These are phyloP conservation scores for Aspergillus ustus DNA, from an alignment of 2,329 filamentous ascomycete genomes.

Conservation along the genomic window DNA sequence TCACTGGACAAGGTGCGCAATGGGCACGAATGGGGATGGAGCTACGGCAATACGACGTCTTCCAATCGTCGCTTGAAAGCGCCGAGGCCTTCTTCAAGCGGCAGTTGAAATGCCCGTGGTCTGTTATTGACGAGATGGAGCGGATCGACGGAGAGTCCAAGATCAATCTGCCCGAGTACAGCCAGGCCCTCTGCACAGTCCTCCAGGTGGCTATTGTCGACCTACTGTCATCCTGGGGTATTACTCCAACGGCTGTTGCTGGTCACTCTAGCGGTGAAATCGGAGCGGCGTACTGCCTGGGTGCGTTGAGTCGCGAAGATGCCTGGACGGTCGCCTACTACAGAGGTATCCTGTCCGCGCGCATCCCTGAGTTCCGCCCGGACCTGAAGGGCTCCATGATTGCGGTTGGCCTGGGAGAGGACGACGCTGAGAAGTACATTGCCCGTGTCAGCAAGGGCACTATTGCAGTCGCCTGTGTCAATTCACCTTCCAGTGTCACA, in stretches of 20 bases:
- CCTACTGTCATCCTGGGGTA: conserved; percentile 4
- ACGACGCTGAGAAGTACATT: conserved; percentile 12
- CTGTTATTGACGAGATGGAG: conserved; percentile 23
- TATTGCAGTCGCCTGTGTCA: conserved; percentile 28
- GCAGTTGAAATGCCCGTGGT: conserved; percentile 19
- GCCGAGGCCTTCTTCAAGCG: conserved; percentile 18
- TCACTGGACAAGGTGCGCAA: conserved; percentile 23
- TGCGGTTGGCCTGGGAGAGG: conserved; percentile 24
- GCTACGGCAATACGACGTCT: conserved; percentile 24
- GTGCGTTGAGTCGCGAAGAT: conserved; percentile 4
- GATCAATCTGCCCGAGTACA: conserved; percentile 1
- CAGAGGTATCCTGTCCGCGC: conserved; percentile 8
- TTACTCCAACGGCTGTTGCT: conserved; percentile 6
- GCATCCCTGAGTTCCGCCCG: background rate
- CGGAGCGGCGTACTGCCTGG: conserved; percentile 12
- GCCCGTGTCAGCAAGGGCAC: background rate
- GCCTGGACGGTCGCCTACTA: conserved; percentile 20
- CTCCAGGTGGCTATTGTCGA: conserved; percentile 16
- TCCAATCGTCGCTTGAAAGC: conserved; percentile 16
- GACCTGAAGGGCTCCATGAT: conserved; percentile 22
- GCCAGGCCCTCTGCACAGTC: conserved; percentile 13
- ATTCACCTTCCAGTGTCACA: conserved; percentile 25
- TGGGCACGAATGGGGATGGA: conserved; percentile 27
- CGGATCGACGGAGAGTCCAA: conserved; percentile 6
- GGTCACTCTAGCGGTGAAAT: conserved; percentile 20